These are phyloP conservation scores for Talaromyces proteolyticus DNA, from an alignment of 495 filamentous ascomycete genomes.

Conservation along the genomic window DNA sequence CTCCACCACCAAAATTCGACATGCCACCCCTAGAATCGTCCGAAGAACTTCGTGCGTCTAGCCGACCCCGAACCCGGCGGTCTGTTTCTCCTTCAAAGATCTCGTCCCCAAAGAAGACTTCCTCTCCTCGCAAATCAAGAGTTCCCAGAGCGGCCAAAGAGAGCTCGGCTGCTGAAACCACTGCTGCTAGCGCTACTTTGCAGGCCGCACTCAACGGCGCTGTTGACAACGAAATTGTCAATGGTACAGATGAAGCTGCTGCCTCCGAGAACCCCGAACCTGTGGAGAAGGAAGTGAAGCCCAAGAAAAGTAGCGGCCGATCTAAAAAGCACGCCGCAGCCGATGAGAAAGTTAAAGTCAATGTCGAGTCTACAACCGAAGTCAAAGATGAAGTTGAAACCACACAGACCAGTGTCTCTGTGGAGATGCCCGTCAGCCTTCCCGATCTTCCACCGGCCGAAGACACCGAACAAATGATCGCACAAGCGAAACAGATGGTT, in stretches of 20 bases:
- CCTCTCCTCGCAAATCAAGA: slow-evolving; percentile 70
- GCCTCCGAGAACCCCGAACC: slow-evolving; percentile 24
- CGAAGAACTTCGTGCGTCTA: slow-evolving; percentile 25
- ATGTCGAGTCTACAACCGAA: slow-evolving; percentile 54
- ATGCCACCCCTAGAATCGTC: slow-evolving; percentile 37
- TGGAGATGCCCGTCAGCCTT: slow-evolving; percentile 64
- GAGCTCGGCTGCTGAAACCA: slow-evolving; percentile 37
- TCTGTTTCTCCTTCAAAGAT: slow-evolving; percentile 56
- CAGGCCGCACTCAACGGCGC: slow-evolving; percentile 44
- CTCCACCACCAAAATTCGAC: slow-evolving; percentile 63
- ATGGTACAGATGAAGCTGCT: slow-evolving; percentile 18
- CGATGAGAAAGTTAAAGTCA: slow-evolving; percentile 57
- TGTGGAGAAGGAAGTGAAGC: slow-evolving; percentile 15
- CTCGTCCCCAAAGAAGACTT: slow-evolving; percentile 42
- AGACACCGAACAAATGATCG: slow-evolving; percentile 74
- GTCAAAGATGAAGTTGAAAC: slow-evolving; percentile 55
- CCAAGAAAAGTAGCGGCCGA: slow-evolving; percentile 11
- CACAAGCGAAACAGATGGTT: slow-evolving; percentile 85
- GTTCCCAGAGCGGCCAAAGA: slow-evolving; percentile 52
- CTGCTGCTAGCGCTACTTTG: slow-evolving; percentile 41
- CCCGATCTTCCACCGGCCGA: slow-evolving; percentile 68
- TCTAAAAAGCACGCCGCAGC: slow-evolving; percentile 23
- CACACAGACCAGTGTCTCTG: slow-evolving; percentile 68
- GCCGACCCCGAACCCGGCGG: slow-evolving; percentile 42
- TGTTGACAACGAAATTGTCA: slow-evolving; percentile 22